These are phyloP conservation scores for Penicillium dipodomyicola DNA, from an alignment of 495 filamentous ascomycete genomes.

Conservation along the genomic window DNA sequence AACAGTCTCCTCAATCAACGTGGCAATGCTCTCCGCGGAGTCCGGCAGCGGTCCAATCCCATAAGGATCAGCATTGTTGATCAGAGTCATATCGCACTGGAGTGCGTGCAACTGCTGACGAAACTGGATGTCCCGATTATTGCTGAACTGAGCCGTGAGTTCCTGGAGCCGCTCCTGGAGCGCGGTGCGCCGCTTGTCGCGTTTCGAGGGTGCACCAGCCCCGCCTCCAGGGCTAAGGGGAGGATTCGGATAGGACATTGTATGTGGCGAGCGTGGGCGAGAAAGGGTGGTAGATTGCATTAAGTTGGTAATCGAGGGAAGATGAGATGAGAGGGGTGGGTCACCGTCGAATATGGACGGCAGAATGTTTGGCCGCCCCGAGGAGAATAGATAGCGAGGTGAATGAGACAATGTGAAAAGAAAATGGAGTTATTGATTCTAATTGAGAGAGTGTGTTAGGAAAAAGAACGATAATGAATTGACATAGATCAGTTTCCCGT, in stretches of 20 bases:
- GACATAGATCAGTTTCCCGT: not conserved
- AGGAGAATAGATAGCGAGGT: not conserved
- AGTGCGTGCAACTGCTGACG: slow-evolving; percentile 84
- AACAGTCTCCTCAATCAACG: slow-evolving; percentile 59
- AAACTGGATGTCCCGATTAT: slow-evolving; percentile 80
- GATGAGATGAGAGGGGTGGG: slow-evolving; percentile 11
- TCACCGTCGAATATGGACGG: slow-evolving; percentile 17
- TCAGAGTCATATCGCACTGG: slow-evolving; percentile 84
- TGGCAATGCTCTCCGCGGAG: slow-evolving; percentile 61
- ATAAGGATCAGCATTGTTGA: slow-evolving; percentile 80
- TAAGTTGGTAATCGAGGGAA: slow-evolving; percentile 13
- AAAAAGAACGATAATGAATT: not conserved
- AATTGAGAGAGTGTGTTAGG: not conserved
- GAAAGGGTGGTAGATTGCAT: slow-evolving; percentile 38
- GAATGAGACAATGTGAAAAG: not conserved
- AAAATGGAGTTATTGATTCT: not conserved
- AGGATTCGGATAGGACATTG: slow-evolving; percentile 12
- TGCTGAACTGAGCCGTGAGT: slow-evolving; percentile 70
- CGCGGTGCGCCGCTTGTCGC: slow-evolving; percentile 80
- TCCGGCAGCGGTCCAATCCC: slow-evolving; percentile 68
- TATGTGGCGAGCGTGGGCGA: slow-evolving; percentile 35
- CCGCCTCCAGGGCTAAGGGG: slow-evolving; percentile 35
- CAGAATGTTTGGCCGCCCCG: slow-evolving; percentile 28
- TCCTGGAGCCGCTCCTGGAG: slow-evolving; percentile 72
- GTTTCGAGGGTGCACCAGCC: slow-evolving; percentile 62